These are phyloP conservation scores for Xylaria palmicola DNA, from an alignment of 495 filamentous ascomycete genomes.

Conservation along the genomic window DNA sequence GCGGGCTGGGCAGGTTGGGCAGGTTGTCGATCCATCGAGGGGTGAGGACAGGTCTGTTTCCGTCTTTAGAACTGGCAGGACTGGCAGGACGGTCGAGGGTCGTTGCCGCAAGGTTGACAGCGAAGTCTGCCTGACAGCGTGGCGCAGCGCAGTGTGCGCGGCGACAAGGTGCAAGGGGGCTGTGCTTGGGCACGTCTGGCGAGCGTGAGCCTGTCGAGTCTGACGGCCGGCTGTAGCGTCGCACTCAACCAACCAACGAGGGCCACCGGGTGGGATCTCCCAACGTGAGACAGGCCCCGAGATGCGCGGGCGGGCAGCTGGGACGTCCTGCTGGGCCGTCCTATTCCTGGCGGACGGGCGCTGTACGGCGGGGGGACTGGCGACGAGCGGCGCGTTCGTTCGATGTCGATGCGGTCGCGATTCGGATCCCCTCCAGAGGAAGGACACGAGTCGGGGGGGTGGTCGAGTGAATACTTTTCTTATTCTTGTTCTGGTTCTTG, in stretches of 20 bases:
- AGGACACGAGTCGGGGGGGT: too few species aligned
- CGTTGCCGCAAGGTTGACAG: constrained; percentile 32
- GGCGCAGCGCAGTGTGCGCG: constrained; percentile 33
- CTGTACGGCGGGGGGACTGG: too few species aligned
- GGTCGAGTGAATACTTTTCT: too few species aligned
- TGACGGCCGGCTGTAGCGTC: constrained; percentile 9
- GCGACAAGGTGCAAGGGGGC: constrained; percentile 25
- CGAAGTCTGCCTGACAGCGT: constrained; percentile 33
- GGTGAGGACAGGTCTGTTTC: constrained; percentile 25
- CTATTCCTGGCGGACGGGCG: not conserved
- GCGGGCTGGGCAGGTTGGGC: constrained; percentile 32
- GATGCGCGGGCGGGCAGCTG: not conserved
- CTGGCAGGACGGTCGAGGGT: constrained; percentile 12
- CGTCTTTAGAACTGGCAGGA: constrained; percentile 32
- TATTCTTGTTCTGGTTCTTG: too few species aligned
- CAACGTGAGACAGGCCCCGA: constrained; percentile 11
- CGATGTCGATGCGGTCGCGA: too few species aligned
- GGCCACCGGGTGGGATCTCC: not conserved
- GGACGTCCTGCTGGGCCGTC: not conserved
- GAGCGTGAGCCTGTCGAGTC: too few species aligned
- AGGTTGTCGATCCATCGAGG: constrained; percentile 48
- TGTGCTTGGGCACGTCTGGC: constrained; percentile 29
- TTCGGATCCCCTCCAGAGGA: too few species aligned
- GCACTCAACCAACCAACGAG: constrained; percentile 11
- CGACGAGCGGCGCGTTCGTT: too few species aligned